These are phyloP conservation scores for Leccinum cinnamomeum DNA, from an alignment of 1,284 basidiomycete species.

Conservation along the genomic window DNA sequence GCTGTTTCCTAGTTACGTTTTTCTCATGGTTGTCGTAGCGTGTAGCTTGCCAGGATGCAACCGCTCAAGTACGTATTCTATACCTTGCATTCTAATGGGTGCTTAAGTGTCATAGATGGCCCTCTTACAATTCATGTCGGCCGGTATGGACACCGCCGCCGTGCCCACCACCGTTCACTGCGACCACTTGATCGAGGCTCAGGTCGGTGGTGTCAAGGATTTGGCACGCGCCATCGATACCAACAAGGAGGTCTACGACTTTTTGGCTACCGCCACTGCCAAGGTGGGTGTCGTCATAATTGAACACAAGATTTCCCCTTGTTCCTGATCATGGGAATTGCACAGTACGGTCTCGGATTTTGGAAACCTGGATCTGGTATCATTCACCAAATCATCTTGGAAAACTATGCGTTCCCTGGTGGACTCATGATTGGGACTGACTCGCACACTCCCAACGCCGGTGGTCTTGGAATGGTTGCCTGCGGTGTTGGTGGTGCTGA, in stretches of 20 bases:
- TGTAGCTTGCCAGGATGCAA: constrained; percentile 99
- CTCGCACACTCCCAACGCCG: constrained; percentile 98
- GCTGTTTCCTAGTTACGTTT: not conserved
- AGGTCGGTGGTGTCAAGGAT: constrained; percentile 92
- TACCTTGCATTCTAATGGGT: constrained; percentile 20
- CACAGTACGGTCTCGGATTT: constrained; percentile 95
- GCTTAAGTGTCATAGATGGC: constrained; percentile 80
- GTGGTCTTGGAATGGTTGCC: constrained; percentile 98
- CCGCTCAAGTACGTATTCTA: constrained; percentile 63
- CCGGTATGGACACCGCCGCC: constrained; percentile 96
- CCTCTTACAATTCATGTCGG: constrained; percentile 99
- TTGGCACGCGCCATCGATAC: constrained; percentile 89
- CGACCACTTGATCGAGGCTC: constrained; percentile 99
- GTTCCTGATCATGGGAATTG: not conserved
- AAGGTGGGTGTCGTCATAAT: constrained; percentile 53
- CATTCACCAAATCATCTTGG: constrained; percentile 96
- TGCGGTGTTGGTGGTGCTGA: constrained; percentile 99
- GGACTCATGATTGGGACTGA: constrained; percentile 99
- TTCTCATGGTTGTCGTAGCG: constrained; percentile 56
- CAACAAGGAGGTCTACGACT: constrained; percentile 99
- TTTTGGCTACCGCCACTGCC: constrained; percentile 95
- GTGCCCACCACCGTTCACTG: constrained; percentile 99
- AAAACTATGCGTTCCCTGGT: constrained; percentile 99
- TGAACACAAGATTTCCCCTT: not conserved
- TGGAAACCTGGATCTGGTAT: constrained; percentile 99